Percentiles rank a stretch among this genome's conserved stretches.
Conservation (phyloP, 2,329 filamentous ascomycete genomes). For the Sporothrix mexicana region DNA sequence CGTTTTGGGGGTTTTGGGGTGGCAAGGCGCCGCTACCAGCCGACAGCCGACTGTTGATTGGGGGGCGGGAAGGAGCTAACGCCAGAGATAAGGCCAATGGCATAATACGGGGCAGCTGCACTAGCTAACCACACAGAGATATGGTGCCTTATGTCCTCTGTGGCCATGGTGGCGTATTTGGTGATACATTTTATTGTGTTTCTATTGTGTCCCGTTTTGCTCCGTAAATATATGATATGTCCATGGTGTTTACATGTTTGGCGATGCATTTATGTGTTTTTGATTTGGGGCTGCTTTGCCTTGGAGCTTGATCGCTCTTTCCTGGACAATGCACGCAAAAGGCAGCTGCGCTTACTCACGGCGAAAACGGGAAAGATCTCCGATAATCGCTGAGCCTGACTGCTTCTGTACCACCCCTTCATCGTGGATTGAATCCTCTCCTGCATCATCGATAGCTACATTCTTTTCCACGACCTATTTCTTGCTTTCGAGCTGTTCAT, state of each 20-base stretch:
- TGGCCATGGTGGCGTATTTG: neutral
- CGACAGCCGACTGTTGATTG: neutral
- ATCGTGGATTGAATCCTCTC: too few relatives aligned
- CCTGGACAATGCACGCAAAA: neutral
- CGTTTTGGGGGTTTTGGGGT: neutral
- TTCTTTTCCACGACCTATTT: neutral
- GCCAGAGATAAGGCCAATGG: conserved; percentile 29
- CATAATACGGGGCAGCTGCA: conserved; percentile 25
- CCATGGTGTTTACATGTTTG: neutral
- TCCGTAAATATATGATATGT: neutral
- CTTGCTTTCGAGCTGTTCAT: neutral
- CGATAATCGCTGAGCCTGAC: neutral
- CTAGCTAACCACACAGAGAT: neutral
- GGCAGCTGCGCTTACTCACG: neutral
- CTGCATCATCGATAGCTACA: too few relatives aligned
- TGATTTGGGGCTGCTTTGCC: neutral
- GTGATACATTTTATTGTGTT: too few relatives aligned
- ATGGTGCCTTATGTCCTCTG: conserved; percentile 2
- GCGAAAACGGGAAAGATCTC: neutral
- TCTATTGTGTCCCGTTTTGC: neutral
- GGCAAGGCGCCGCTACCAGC: neutral
- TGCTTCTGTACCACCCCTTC: too few relatives aligned
- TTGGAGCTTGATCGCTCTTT: neutral
- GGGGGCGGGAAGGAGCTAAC: neutral
- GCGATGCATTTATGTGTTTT: neutral